Evolutionary conservation across 768 basidiomycete species (phyloP).

Genomic region (Lactarius vividus): DNA sequence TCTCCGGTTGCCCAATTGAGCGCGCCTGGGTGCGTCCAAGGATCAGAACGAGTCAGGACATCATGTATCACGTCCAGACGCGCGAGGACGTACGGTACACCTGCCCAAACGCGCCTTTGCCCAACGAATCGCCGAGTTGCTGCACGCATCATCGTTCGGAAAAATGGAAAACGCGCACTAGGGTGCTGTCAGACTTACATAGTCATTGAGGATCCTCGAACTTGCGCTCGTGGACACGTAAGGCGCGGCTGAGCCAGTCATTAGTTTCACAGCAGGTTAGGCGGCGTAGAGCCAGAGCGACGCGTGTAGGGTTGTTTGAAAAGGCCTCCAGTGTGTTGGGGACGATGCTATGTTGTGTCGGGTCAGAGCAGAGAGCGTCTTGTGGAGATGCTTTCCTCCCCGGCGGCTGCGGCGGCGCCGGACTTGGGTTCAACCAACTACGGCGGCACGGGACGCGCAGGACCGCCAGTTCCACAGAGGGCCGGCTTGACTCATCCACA

Average conservation of each 20-base stretch:
- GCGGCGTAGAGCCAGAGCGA: background rate
- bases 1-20: conserved; percentile 96
- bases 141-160: conserved; percentile 32
- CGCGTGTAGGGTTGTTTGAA: background rate
- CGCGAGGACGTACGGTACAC: conserved; percentile 75
- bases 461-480: background rate
- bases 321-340: background rate
- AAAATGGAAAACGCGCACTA: too few species aligned
- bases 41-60: background rate
- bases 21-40: conserved; percentile 51
- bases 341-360: background rate
- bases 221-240: conserved; percentile 20
- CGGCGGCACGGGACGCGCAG: background rate
- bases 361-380: background rate
- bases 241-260: conserved; percentile 22
- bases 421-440: background rate
- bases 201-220: conserved; percentile 28
- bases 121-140: conserved; percentile 97
- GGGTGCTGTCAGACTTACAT: conserved; percentile 10
- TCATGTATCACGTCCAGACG: background rate
- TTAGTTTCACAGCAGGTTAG: background rate
- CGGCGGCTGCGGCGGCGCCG: too few species aligned
- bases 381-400: background rate
- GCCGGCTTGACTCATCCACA: background rate
- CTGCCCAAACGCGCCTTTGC: conserved; percentile 95